These are phyloP conservation scores for Viola pubescens DNA, from an alignment of 441 rosid genomes.

Conservation along the genomic window DNA sequence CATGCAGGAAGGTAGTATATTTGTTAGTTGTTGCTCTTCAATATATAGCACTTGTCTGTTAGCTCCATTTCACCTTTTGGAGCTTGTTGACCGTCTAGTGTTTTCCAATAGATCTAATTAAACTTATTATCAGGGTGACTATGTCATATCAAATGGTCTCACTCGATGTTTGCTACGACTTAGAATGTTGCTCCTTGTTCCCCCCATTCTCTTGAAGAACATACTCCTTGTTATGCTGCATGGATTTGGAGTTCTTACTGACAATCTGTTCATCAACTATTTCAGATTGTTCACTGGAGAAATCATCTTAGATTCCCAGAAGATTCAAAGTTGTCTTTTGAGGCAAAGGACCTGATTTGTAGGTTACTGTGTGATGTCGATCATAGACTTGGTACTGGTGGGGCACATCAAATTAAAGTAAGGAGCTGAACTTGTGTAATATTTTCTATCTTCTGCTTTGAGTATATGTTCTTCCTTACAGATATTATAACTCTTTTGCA, in stretches of 20 bases:
- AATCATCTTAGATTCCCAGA: slow-evolving; percentile 85
- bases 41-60: slow-evolving; percentile 1
- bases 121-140: not conserved
- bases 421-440: slow-evolving; percentile 20
- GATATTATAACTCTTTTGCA: slow-evolving; percentile 21
- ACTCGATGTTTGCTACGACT: not conserved
- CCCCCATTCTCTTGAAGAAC: too few species aligned
- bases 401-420: slow-evolving; percentile 86
- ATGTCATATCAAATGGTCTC: slow-evolving; percentile 1
- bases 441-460: slow-evolving; percentile 16
- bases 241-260: not conserved
- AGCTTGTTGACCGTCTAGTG: not conserved
- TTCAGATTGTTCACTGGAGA: slow-evolving; percentile 91
- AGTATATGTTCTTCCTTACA: slow-evolving; percentile 14
- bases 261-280: slow-evolving; percentile 9
- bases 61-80: slow-evolving; percentile 9
- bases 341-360: slow-evolving; percentile 87
- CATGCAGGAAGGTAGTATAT: slow-evolving; percentile 74
- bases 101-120: not conserved
- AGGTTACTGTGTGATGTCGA: slow-evolving; percentile 86
- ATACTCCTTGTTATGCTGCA: too few species aligned
- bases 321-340: slow-evolving; percentile 55
- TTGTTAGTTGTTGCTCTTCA: slow-evolving; percentile 8
- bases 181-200: slow-evolving; percentile 1
- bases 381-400: slow-evolving; percentile 83